These are phyloP conservation scores for Fusarium sp. DNA, from an alignment of 2,329 filamentous ascomycete genomes.

Conservation along the genomic window DNA sequence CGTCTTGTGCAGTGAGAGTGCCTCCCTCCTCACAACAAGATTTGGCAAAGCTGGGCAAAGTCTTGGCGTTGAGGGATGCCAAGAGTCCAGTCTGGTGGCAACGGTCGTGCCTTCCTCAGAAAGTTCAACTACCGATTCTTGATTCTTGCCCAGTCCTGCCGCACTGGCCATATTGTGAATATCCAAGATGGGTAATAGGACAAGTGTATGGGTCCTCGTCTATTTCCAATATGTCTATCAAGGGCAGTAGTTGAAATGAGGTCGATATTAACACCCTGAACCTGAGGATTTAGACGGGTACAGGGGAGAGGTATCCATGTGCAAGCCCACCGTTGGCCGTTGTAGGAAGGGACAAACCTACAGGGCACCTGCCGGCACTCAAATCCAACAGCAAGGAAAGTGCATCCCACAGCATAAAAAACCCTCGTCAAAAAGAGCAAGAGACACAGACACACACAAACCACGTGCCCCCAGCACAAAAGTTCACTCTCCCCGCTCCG, in stretches of 20 bases:
- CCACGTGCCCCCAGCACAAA: conserved; percentile 19
- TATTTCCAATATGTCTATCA: not conserved
- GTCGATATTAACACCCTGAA: not conserved
- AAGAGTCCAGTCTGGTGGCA: conserved; percentile 19
- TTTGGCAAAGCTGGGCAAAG: conserved; percentile 3
- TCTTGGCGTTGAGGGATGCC: conserved; percentile 23
- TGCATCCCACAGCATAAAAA: not conserved
- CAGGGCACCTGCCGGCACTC: not conserved
- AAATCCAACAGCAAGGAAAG: not conserved
- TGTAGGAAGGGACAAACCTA: conserved; percentile 3
- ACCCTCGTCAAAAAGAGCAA: conserved; percentile 6
- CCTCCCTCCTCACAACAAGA: not conserved
- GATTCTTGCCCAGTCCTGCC: not conserved
- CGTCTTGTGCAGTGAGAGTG: not conserved
- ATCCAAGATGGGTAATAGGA: not conserved
- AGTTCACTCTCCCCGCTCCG: not conserved
- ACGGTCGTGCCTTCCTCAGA: not conserved
- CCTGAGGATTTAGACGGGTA: not conserved
- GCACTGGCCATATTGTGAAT: not conserved
- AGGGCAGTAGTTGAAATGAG: not conserved
- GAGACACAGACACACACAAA: conserved; percentile 21
- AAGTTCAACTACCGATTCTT: not conserved
- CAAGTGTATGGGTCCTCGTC: not conserved
- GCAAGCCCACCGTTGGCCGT: conserved; percentile 1
- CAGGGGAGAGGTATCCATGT: not conserved